Evolutionary conservation across 495 filamentous ascomycete species (phyloP), one percentile per base, ranked within the genome.

Genomic region (Aspergillus diversus): DNA sequence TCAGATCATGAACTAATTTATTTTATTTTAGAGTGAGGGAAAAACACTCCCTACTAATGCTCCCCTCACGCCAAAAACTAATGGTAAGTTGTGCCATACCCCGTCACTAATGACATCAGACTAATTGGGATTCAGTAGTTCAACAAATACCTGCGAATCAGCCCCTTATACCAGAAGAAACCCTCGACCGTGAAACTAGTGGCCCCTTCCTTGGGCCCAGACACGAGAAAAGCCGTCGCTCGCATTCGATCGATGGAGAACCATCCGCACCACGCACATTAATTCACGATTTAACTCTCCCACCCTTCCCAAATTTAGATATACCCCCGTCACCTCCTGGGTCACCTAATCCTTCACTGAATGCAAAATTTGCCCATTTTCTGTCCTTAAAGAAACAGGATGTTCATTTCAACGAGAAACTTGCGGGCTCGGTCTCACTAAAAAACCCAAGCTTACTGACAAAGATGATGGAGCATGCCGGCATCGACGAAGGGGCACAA

Each of bases 241-340:
- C 66, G 49, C 67, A 74, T 12, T 32, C 69, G 11, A 11, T 31
- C 48, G 55, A 70, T 11, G 77, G 80, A 12, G 86, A 86, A 8
- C 75, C 80, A 54, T 84, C 89, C 11, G 68, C 83, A 32, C 83
- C 82, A 21, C 88, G 91, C 59, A 75, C 83, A 16, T 75, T 89
- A 4, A 77, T 97, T 16, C 92, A 88, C 64, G 86, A 92, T 66
- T 82, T 97, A 33, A 97, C 95, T 6, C 83, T 97, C 12, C 94
- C 95, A n/a, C 81, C 91, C 1, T 66, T 88, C 1, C 89, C 91
- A 7, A 89, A 92, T 74, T 82, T 92, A 68, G 82, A 87, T 51
- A 96, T 98, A 63, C 95, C 95, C 16, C 83, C 84, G 4, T 96
- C 94, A 1, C 95, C 95, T 1, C 90, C 92, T 0, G 88, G 88